A percentile compares a stretch with the other conserved stretches of the same genome.
Conservation (phyloP, 345 rosid species). For the Eucalyptus coolabah region DNA sequence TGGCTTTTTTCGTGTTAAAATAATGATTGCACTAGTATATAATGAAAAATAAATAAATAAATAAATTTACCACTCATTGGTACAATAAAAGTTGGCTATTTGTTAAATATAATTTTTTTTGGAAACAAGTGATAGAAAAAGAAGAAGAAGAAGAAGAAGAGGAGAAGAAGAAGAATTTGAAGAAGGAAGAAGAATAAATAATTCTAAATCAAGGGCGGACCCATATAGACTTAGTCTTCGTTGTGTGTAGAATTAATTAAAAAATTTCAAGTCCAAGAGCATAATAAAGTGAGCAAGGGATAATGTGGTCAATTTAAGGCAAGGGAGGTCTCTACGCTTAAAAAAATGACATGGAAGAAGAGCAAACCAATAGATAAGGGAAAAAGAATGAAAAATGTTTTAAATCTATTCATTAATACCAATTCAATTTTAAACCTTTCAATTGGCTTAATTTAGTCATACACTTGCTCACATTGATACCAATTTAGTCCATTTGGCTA, state of each 20-base stretch:
- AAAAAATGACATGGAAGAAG: neutral
- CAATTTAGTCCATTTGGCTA: too few species aligned
- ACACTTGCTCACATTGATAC: too few species aligned
- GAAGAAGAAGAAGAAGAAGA: neutral
- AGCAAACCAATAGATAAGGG: neutral
- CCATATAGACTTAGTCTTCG: neutral
- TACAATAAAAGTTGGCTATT: neutral
- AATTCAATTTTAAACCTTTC: too few species aligned
- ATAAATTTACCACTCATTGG: too few species aligned
- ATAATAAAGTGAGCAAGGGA: neutral
- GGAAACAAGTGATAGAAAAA: neutral
- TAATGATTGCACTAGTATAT: too few species aligned
- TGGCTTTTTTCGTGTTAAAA: neutral
- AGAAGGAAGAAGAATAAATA: too few species aligned
- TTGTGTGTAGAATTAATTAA: too few species aligned
- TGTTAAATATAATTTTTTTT: too few species aligned
- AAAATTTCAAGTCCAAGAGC: neutral
- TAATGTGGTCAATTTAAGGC: neutral
- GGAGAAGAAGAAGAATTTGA: neutral
- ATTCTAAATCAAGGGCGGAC: neutral
- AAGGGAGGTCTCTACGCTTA: neutral
- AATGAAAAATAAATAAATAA: too few species aligned
- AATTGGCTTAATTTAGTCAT: too few species aligned
- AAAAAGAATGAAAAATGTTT: too few species aligned
- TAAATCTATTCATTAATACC: too few species aligned